These are phyloP conservation scores for Acacia acuminata DNA, from an alignment of 306 rosid genomes.

Conservation along the genomic window DNA sequence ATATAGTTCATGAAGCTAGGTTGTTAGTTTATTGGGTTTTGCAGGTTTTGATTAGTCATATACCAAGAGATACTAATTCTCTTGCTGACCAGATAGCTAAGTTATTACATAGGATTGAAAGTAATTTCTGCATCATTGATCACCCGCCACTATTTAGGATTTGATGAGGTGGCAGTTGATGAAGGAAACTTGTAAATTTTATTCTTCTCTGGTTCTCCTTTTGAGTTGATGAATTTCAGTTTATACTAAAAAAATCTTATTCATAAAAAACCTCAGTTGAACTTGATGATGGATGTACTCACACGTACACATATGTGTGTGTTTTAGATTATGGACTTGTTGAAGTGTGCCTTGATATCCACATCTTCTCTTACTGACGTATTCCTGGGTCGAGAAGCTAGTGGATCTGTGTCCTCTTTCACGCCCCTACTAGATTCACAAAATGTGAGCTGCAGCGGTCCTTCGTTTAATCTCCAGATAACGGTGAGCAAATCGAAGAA, in stretches of 20 bases:
- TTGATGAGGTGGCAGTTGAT: no score
- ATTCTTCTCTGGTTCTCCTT: no score
- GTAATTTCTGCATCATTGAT: no score
- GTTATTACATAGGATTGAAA: no score
- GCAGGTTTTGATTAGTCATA: no score
- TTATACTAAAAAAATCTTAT: no score
- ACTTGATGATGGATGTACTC: not conserved
- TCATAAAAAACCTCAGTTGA: not conserved
- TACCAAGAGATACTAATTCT: no score
- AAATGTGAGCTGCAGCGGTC: not conserved
- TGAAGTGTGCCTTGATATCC: not conserved
- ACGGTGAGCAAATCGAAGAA: slow-evolving; percentile 6
- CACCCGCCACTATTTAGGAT: no score
- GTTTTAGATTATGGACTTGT: not conserved
- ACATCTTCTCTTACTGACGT: not conserved
- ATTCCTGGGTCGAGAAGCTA: not conserved
- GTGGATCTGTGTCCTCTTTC: not conserved
- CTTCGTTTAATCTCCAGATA: not conserved
- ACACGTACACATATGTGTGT: no score
- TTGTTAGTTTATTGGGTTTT: not conserved
- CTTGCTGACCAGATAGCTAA: no score
- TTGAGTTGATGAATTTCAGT: no score
- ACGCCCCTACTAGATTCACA: not conserved
- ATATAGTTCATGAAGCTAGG: not conserved
- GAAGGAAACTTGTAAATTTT: no score